A percentile compares a stretch with the other conserved stretches of the same genome.
phyloP scores from a whole-genome alignment of 2,329 filamentous ascomycete genomes.

The Thermothelomyces thermophilus region DNA sequence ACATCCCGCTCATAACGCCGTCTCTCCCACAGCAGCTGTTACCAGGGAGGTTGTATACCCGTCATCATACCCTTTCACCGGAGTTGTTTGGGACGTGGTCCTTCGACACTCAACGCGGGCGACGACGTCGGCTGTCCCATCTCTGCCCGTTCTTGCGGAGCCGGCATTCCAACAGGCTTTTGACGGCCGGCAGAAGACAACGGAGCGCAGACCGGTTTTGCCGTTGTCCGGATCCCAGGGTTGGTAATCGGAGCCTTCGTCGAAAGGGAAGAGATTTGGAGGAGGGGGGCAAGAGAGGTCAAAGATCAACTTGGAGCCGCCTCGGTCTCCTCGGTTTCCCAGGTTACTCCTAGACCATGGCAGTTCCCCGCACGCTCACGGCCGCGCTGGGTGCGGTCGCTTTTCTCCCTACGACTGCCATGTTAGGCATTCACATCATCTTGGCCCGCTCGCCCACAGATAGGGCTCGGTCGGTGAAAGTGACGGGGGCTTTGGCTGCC shows the following conservation, averaged over 20 bases:
- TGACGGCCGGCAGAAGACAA: background rate
- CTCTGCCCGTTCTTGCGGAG: background rate
- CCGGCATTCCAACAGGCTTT: background rate
- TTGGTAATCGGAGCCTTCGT: no score
- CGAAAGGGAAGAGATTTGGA: no score
- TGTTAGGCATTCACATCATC: constrained; percentile 36
- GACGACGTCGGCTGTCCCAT: background rate
- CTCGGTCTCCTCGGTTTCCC: background rate
- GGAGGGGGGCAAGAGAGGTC: no score
- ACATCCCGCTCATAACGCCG: constrained; percentile 17
- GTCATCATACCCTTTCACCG: background rate
- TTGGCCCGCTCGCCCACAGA: constrained; percentile 32
- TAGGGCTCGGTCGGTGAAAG: constrained; percentile 29
- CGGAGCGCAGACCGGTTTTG: background rate
- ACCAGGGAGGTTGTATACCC: background rate
- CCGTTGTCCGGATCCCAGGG: background rate
- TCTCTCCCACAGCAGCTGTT: constrained; percentile 1
- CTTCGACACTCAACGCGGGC: background rate
- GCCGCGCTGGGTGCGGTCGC: constrained; percentile 33
- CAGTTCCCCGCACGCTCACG: constrained; percentile 31
- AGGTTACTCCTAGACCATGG: constrained; percentile 26
- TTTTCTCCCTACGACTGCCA: constrained; percentile 34
- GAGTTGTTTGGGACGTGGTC: background rate
- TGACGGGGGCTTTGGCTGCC: constrained; percentile 34
- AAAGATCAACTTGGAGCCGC: no score